Conservation (phyloP, 257 asterid genomes). For the Solanum piurae region DNA sequence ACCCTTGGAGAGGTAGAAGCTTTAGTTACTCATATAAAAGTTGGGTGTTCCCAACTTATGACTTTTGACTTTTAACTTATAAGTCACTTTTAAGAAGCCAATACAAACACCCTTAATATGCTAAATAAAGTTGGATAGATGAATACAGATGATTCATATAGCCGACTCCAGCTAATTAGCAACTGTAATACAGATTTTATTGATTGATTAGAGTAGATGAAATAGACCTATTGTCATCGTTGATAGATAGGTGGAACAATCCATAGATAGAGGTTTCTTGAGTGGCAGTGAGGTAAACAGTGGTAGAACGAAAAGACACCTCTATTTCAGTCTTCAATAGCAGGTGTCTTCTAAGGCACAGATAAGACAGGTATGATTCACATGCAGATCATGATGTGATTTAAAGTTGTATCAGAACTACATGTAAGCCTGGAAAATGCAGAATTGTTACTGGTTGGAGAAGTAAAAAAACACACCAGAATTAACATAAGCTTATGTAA, state of each 20-base stretch:
- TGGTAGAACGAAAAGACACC: not conserved
- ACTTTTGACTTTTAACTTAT: too few species aligned
- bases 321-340: not conserved
- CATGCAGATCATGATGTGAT: not conserved
- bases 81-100: not conserved
- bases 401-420: not conserved
- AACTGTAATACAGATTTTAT: not conserved
- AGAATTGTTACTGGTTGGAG: not conserved
- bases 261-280: not conserved
- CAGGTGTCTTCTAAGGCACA: not conserved
- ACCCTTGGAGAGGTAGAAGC: not conserved
- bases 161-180: not conserved
- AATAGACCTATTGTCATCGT: not conserved
- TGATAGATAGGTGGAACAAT: not conserved
- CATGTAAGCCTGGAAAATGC: not conserved
- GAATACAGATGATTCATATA: not conserved
- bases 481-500: not conserved
- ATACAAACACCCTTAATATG: not conserved
- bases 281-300: not conserved
- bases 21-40: not conserved
- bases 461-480: not conserved
- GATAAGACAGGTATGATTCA: not conserved
- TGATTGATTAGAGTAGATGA: not conserved
- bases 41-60: not conserved
- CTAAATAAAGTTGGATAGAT: not conserved